These are phyloP conservation scores for Panicum virgatum DNA, from an alignment of 202 grass and related monocot species.

Conservation along the genomic window DNA sequence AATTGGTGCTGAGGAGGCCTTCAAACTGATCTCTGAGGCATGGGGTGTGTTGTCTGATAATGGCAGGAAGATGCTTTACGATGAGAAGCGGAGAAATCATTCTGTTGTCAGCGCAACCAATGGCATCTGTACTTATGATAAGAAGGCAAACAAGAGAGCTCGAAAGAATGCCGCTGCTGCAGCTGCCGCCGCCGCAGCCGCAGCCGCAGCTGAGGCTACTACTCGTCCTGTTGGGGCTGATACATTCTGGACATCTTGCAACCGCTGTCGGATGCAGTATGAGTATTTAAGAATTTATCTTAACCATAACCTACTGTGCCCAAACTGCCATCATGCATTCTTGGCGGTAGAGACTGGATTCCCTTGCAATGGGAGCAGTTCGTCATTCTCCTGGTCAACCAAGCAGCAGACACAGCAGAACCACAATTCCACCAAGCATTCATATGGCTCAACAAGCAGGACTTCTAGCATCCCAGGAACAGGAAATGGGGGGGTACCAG, in stretches of 20 bases:
- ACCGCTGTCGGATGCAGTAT: slow-evolving; percentile 94
- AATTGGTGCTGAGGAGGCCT: slow-evolving; percentile 77
- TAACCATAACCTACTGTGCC: slow-evolving; percentile 94
- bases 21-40: slow-evolving; percentile 86
- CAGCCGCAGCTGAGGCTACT: slow-evolving; percentile 43
- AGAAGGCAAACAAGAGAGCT: slow-evolving; percentile 60
- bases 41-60: slow-evolving; percentile 80
- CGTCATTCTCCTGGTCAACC: slow-evolving; percentile 64
- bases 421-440: slow-evolving; percentile 50
- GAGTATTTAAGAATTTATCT: slow-evolving; percentile 95
- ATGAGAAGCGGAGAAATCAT: slow-evolving; percentile 71
- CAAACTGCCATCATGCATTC: slow-evolving; percentile 93
- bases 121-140: slow-evolving; percentile 59
- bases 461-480: slow-evolving; percentile 58
- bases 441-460: slow-evolving; percentile 54
- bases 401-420: slow-evolving; percentile 56
- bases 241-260: slow-evolving; percentile 99
- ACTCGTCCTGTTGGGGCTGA: slow-evolving; percentile 52
- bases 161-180: slow-evolving; percentile 51
- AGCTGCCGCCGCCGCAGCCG: not conserved
- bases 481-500: slow-evolving; percentile 54
- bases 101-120: slow-evolving; percentile 58
- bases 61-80: slow-evolving; percentile 53
- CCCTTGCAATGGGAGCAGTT: slow-evolving; percentile 72
- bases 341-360: slow-evolving; percentile 91